Conservation (phyloP, 441 rosid genomes). For the Arabidopsis lyrata region DNA sequence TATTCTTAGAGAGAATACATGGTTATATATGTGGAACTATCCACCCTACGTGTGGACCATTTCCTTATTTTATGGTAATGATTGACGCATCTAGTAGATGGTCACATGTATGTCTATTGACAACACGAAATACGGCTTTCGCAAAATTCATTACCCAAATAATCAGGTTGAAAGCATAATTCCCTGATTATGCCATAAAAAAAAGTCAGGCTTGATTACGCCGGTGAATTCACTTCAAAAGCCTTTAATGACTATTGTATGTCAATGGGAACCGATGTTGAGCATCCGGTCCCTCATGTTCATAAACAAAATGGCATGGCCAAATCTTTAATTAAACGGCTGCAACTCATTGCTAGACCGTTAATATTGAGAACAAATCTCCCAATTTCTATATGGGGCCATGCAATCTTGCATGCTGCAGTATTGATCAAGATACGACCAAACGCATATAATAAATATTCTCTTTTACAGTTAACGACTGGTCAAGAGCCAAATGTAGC, state of each 20-base stretch:
- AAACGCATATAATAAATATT: neutral
- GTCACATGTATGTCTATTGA: neutral
- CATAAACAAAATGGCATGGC: too few species aligned
- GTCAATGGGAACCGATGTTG: too few species aligned
- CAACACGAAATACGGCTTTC: neutral
- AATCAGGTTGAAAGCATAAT: neutral
- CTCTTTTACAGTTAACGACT: neutral
- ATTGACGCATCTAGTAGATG: neutral
- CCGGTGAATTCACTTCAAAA: neutral
- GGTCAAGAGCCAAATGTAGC: neutral
- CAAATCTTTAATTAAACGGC: too few species aligned
- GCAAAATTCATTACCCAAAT: too few species aligned
- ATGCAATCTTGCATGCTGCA: too few species aligned
- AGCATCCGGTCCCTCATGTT: too few species aligned
- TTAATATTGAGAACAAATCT: too few species aligned
- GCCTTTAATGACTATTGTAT: neutral
- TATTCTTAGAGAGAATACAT: neutral
- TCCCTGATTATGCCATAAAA: too few species aligned
- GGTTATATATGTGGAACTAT: neutral
- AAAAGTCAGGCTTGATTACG: neutral
- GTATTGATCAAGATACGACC: too few species aligned
- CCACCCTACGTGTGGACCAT: neutral
- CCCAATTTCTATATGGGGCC: too few species aligned
- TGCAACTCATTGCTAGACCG: too few species aligned
- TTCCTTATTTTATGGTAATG: neutral